phyloP scores from a whole-genome alignment of 1,284 basidiomycete species.

The Gastroboletus turbinatus region DNA sequence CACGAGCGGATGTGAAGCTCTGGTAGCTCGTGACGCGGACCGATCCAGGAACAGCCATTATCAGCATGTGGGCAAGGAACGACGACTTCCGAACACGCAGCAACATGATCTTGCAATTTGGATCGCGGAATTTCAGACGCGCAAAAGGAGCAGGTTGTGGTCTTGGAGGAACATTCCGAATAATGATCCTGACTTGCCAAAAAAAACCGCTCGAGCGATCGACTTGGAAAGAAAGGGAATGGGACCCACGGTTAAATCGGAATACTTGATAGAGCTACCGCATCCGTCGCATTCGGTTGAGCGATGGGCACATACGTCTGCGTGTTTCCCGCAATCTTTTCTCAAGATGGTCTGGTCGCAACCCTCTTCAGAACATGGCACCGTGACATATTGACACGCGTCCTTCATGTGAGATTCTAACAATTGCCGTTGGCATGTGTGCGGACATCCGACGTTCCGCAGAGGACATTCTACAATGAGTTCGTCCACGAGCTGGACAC shows the following conservation, averaged over 20 bases:
- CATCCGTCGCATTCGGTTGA: conserved; percentile 41
- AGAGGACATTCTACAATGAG: conserved; percentile 73
- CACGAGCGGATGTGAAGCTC: conserved; percentile 49
- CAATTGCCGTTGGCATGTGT: conserved; percentile 71
- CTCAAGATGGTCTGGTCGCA: conserved; percentile 46
- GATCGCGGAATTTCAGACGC: conserved; percentile 35
- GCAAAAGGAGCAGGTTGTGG: conserved; percentile 43
- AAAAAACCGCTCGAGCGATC: conserved; percentile 2
- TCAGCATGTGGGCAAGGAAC: conserved; percentile 50
- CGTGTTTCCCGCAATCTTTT: conserved; percentile 44
- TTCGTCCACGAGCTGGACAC: conserved; percentile 77
- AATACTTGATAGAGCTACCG: conserved; percentile 31
- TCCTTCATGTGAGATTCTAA: conserved; percentile 62
- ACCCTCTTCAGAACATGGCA: conserved; percentile 50
- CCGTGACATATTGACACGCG: conserved; percentile 56
- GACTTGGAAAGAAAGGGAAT: background rate
- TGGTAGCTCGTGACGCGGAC: conserved; percentile 42
- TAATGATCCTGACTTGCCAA: conserved; percentile 36
- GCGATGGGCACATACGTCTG: conserved; percentile 36
- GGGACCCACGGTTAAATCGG: conserved; percentile 38
- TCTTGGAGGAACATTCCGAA: conserved; percentile 38
- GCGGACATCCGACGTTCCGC: conserved; percentile 55
- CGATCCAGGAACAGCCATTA: conserved; percentile 58
- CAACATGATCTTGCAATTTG: conserved; percentile 37
- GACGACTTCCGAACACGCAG: conserved; percentile 39